Evolutionary conservation across 805 yeast species (phyloP).

Genomic region (Metschnikowia bowlesiae): DNA sequence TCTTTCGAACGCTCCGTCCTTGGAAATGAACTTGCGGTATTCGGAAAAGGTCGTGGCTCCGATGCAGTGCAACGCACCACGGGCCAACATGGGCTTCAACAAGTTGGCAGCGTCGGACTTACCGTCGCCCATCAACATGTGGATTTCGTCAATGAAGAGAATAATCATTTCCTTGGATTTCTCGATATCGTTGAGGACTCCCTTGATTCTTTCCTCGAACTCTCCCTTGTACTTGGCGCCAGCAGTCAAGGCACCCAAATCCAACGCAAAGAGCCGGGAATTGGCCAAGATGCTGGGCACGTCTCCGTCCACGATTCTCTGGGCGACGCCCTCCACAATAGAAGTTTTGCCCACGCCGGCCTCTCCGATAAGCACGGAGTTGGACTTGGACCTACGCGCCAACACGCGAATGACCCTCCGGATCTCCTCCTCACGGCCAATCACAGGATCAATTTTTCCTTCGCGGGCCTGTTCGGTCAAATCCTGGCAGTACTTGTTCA

Average conservation of each 20-base stretch:
- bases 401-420: constrained; percentile 90
- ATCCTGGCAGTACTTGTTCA: constrained; percentile 87
- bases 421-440: constrained; percentile 98
- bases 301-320: constrained; percentile 91
- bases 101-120: constrained; percentile 95
- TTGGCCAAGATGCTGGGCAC: constrained; percentile 84
- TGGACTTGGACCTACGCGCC: constrained; percentile 96
- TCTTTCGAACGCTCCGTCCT: constrained; percentile 98
- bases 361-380: constrained; percentile 95
- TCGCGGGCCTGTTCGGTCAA: constrained; percentile 89
- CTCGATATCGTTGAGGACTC: constrained; percentile 91
- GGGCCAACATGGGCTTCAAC: constrained; percentile 93
- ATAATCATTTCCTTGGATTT: constrained; percentile 81
- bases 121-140: constrained; percentile 99
- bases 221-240: constrained; percentile 99
- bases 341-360: constrained; percentile 99
- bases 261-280: constrained; percentile 80
- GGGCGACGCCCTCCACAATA: constrained; percentile 98
- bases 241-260: constrained; percentile 94
- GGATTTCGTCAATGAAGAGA: constrained; percentile 94
- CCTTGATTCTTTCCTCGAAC: constrained; percentile 96
- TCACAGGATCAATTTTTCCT: constrained; percentile 96
- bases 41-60: constrained; percentile 98
- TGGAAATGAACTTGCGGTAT: constrained; percentile 86
- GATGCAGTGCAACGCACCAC: constrained; percentile 94